Conservation (phyloP, 495 filamentous ascomycete genomes). For the Evernia prunastri region DNA sequence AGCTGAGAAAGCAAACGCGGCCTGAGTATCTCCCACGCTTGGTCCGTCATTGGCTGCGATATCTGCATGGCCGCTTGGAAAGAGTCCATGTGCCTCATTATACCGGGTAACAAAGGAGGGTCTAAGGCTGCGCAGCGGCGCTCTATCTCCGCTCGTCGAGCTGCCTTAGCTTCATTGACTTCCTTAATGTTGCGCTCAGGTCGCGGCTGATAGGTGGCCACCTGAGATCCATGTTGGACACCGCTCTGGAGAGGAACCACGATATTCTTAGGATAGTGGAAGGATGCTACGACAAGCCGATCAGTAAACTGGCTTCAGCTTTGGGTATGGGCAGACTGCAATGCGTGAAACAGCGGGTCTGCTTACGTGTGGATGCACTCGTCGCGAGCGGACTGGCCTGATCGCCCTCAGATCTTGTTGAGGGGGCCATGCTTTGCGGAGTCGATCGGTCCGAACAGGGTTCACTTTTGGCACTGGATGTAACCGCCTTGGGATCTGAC, state of each 20-base stretch:
- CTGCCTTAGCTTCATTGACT: constrained; percentile 51
- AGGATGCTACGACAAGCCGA: constrained; percentile 11
- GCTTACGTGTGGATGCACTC: constrained; percentile 15
- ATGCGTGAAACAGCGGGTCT: not conserved
- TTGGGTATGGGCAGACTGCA: not conserved
- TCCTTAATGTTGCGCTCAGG: constrained; percentile 39
- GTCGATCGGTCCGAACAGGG: constrained; percentile 19
- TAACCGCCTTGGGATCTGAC: constrained; percentile 9
- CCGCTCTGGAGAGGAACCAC: not conserved
- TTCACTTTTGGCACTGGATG: constrained; percentile 9
- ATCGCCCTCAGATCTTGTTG: not conserved
- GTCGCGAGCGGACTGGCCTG: constrained; percentile 13
- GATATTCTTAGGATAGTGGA: constrained; percentile 13
- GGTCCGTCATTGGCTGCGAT: constrained; percentile 53
- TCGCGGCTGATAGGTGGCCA: constrained; percentile 22
- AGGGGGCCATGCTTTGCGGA: constrained; percentile 16
- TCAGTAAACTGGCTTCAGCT: constrained; percentile 4
- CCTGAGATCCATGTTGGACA: constrained; percentile 8
- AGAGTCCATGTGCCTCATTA: constrained; percentile 59
- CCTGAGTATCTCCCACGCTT: constrained; percentile 57
- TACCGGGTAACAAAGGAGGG: constrained; percentile 52
- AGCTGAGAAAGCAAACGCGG: constrained; percentile 60
- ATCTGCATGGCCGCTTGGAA: constrained; percentile 67
- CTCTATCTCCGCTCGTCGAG: constrained; percentile 60
- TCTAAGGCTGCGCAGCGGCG: constrained; percentile 52